Percentiles rank a stretch among this genome's conserved stretches.
These are phyloP conservation scores for Blastobotrys capitulatus DNA, from an alignment of 1,139 yeast genomes.

Conservation along the genomic window DNA sequence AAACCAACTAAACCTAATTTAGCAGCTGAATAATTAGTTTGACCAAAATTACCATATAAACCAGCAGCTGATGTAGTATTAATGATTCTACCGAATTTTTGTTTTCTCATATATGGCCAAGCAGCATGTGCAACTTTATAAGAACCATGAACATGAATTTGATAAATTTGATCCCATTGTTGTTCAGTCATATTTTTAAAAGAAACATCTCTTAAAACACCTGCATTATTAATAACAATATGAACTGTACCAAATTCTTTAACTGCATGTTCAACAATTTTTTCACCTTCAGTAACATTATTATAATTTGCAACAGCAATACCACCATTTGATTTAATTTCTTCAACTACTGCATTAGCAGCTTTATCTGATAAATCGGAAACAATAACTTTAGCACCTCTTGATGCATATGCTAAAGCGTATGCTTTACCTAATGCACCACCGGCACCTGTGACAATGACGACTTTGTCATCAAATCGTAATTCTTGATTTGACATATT, in stretches of 20 bases:
- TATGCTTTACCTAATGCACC: slow-evolving; percentile 92
- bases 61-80: slow-evolving; percentile 98
- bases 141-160: slow-evolving; percentile 88
- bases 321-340: slow-evolving; percentile 72
- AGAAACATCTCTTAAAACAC: slow-evolving; percentile 66
- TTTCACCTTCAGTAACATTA: slow-evolving; percentile 82
- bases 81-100: slow-evolving; percentile 79
- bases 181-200: slow-evolving; percentile 75
- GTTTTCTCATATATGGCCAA: slow-evolving; percentile 85
- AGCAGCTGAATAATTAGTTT: slow-evolving; percentile 93
- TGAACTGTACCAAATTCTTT: slow-evolving; percentile 86
- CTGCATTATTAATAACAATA: slow-evolving; percentile 88
- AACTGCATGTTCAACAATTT: slow-evolving; percentile 80
- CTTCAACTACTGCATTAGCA: slow-evolving; percentile 86
- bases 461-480: slow-evolving; percentile 73
- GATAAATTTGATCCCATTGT: slow-evolving; percentile 74
- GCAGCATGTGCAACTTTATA: slow-evolving; percentile 83
- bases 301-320: slow-evolving; percentile 91
- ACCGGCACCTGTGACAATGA: slow-evolving; percentile 93
- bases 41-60: slow-evolving; percentile 94
- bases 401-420: slow-evolving; percentile 77
- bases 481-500: slow-evolving; percentile 4
- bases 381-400: slow-evolving; percentile 91
- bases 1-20: slow-evolving; percentile 86
- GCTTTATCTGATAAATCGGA: slow-evolving; percentile 36